Base-by-base conservation (phyloP, 2,329 filamentous ascomycete species). In the Neoarthrinium moseri region DNA sequence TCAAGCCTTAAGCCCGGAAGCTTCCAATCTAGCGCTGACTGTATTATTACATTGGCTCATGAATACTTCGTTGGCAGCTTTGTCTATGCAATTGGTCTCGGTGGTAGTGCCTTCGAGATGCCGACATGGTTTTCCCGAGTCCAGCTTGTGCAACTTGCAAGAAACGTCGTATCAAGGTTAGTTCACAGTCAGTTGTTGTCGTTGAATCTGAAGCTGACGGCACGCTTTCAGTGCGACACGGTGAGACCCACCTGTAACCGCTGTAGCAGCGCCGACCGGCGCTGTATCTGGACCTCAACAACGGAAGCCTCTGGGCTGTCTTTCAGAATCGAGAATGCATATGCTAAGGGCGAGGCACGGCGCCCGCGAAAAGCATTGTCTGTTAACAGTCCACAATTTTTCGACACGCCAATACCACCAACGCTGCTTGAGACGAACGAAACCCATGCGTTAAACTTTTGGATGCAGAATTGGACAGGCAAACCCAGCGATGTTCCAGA, bases 11-110 rank as follows among this genome's bases (percentile, higher is more conserved):
- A n/a, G n/a, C n/a, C n/a, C n/a, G n/a, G n/a, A n/a, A n/a, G n/a
- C n/a, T n/a, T n/a, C n/a, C n/a, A n/a, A n/a, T n/a, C n/a, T n/a
- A n/a, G n/a, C n/a, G n/a, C n/a, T n/a, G n/a, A n/a, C n/a, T n/a
- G n/a, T n/a, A n/a, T n/a, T n/a, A n/a, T n/a, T n/a, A n/a, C n/a
- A n/a, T n/a, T n/a, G n/a, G n/a, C n/a, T n/a, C n/a, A n/a, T n/a
- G n/a, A n/a, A n/a, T n/a, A n/a, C n/a, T n/a, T n/a, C n/a, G n/a
- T n/a, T n/a, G n/a, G n/a, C n/a, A n/a, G n/a, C n/a, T n/a, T n/a
- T n/a, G n/a, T n/a, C n/a, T n/a, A n/a, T n/a, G 20, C 26, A 35
- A 35, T 45, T 30, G 42, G 41, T 42, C 36, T 47, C 44, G 13
- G 43, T 42, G 42, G 30, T n/a, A 20, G 12, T 15, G 21, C 8